A percentile compares a stretch with the other conserved stretches of the same genome.
These are phyloP conservation scores for Curvularia sp. DNA, from an alignment of 2,329 filamentous ascomycete species.

Conservation along the genomic window DNA sequence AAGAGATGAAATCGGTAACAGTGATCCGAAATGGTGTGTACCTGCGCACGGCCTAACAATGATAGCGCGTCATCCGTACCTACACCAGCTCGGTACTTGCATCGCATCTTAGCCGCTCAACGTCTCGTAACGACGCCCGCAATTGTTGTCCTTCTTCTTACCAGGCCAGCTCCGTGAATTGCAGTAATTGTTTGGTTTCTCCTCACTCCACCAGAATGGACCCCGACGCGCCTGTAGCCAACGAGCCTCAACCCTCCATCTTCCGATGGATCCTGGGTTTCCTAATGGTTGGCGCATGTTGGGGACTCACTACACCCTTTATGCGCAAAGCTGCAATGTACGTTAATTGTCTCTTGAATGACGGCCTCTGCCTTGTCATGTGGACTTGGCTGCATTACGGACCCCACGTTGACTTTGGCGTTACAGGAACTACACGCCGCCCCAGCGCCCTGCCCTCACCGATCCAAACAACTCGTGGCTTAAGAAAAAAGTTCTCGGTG, in stretches of 20 bases:
- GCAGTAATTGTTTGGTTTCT: too few relatives aligned
- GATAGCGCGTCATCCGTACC: constrained; percentile 6
- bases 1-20: background rate
- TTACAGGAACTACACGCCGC: constrained; percentile 66
- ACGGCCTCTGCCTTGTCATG: too few relatives aligned
- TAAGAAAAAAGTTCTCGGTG: constrained; percentile 66
- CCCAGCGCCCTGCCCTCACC: constrained; percentile 41
- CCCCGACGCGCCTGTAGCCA: constrained; percentile 37
- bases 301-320: constrained; percentile 89
- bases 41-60: constrained; percentile 9
- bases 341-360: background rate
- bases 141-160: background rate
- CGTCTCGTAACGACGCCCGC: background rate
- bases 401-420: constrained; percentile 5
- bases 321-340: constrained; percentile 81
- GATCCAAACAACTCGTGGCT: constrained; percentile 63
- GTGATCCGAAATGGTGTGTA: constrained; percentile 8
- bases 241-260: constrained; percentile 52
- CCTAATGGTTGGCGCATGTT: constrained; percentile 87
- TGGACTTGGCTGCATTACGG: background rate
- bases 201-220: constrained; percentile 32
- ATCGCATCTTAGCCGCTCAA: background rate
- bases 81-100: background rate
- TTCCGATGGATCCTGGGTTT: constrained; percentile 90
- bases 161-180: background rate